phyloP scores from a whole-genome alignment of 1,139 yeast species.

The Scheffersomyces quercinus region DNA sequence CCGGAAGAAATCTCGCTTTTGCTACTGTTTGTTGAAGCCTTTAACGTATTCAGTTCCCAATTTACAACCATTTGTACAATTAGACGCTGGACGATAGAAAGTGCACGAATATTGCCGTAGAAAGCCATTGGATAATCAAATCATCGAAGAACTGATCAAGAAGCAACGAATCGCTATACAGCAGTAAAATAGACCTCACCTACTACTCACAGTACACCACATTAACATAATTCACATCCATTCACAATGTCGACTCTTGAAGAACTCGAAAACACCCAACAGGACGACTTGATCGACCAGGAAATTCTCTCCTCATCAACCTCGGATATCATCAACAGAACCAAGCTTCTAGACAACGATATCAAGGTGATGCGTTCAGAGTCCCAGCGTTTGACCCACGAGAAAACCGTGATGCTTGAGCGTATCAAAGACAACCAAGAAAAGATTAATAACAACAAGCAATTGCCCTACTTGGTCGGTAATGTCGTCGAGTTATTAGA shows the following conservation, averaged over 20 bases:
- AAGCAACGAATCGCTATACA: too few species aligned
- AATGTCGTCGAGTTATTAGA: conserved; percentile 94
- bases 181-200: too few species aligned
- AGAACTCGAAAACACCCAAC: conserved; percentile 55
- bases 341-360: conserved; percentile 89
- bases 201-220: neutral
- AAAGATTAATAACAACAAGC: conserved; percentile 93
- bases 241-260: conserved; percentile 63
- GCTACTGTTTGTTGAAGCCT: too few species aligned
- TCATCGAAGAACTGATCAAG: too few species aligned
- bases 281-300: conserved; percentile 62
- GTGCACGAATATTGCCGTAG: too few species aligned
- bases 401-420: conserved; percentile 88
- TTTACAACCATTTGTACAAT: too few species aligned
- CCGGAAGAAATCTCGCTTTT: too few species aligned
- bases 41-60: too few species aligned
- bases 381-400: conserved; percentile 86
- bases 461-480: conserved; percentile 95
- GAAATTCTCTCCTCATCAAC: conserved; percentile 81
- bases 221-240: neutral
- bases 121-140: too few species aligned
- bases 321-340: conserved; percentile 80
- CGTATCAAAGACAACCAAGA: conserved; percentile 95
- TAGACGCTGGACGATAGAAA: too few species aligned
- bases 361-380: conserved; percentile 95